Evolutionary conservation across 768 basidiomycete species (phyloP).

Genomic region (Candolleomyces aberdarensis): DNA sequence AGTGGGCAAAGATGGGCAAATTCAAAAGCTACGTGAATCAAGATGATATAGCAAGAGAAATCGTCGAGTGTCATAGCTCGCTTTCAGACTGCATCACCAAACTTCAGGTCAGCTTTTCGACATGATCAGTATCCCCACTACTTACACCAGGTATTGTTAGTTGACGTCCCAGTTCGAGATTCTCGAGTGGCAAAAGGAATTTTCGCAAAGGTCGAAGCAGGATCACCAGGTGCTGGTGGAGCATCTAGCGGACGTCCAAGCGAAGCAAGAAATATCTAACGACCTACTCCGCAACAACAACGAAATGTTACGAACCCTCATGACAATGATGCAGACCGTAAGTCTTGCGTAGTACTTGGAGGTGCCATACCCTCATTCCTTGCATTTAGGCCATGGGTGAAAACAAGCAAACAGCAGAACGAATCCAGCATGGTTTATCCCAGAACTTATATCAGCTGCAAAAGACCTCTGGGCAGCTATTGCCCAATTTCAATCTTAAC

Average conservation of each 20-base stretch:
- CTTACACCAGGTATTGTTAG: constrained; percentile 21
- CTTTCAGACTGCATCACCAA: constrained; percentile 45
- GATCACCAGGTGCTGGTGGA: constrained; percentile 44
- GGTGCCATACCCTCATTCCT: neutral
- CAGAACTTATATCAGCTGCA: constrained; percentile 52
- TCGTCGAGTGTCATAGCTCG: constrained; percentile 41
- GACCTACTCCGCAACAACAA: constrained; percentile 28
- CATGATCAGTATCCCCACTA: neutral
- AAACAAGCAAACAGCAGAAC: constrained; percentile 27
- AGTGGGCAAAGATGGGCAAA: constrained; percentile 38
- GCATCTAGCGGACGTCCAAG: constrained; percentile 42
- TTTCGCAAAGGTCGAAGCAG: constrained; percentile 31
- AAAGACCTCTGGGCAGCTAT: constrained; percentile 39
- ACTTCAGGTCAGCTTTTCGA: constrained; percentile 37
- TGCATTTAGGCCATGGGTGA: constrained; percentile 29
- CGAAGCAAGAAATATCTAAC: constrained; percentile 33
- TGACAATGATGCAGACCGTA: constrained; percentile 51
- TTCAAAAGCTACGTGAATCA: constrained; percentile 46
- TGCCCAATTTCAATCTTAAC: constrained; percentile 48
- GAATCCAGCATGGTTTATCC: constrained; percentile 40
- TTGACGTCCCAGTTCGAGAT: constrained; percentile 44
- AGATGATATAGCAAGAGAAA: constrained; percentile 38
- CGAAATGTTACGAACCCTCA: constrained; percentile 37
- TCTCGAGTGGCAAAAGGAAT: constrained; percentile 46
- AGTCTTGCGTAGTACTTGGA: neutral